These are phyloP conservation scores for Torulaspora maleeae DNA, from an alignment of 805 yeast species.

Conservation along the genomic window DNA sequence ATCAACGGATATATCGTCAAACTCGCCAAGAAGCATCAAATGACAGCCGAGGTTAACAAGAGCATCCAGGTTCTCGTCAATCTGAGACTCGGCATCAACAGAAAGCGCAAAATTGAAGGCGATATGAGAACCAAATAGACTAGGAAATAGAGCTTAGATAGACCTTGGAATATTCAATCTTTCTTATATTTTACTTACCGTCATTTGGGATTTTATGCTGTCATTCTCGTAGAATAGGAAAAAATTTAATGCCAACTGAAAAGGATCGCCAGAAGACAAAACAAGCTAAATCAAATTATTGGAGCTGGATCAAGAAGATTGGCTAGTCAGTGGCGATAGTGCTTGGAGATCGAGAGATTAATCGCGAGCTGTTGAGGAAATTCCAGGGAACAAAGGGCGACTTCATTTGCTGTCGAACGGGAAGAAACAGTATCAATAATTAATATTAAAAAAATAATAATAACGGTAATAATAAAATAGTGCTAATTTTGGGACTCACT, in stretches of 20 bases:
- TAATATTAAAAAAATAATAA: background rate
- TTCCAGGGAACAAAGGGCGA: too few relatives aligned
- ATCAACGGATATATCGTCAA: constrained; percentile 75
- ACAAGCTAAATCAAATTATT: background rate
- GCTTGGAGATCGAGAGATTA: background rate
- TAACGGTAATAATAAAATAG: background rate
- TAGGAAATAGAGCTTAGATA: background rate
- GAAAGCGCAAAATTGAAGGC: constrained; percentile 17
- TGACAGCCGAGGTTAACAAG: constrained; percentile 34
- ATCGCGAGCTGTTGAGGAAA: background rate
- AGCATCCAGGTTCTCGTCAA: constrained; percentile 36
- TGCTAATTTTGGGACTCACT: too few relatives aligned
- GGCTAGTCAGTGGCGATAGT: background rate
- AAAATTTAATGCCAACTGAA: constrained; percentile 1
- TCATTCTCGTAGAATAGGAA: background rate
- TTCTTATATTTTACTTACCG: background rate
- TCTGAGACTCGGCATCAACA: constrained; percentile 32
- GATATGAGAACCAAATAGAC: constrained; percentile 5
- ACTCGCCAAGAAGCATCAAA: constrained; percentile 45
- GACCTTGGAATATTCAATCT: background rate
- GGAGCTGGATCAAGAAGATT: background rate
- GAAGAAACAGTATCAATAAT: too few relatives aligned
- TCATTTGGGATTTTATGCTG: constrained; percentile 2
- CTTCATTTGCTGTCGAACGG: too few relatives aligned
- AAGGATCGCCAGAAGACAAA: background rate